phyloP scores from a whole-genome alignment of 306 rosid species.

The Cucurbita argyrosperma region DNA sequence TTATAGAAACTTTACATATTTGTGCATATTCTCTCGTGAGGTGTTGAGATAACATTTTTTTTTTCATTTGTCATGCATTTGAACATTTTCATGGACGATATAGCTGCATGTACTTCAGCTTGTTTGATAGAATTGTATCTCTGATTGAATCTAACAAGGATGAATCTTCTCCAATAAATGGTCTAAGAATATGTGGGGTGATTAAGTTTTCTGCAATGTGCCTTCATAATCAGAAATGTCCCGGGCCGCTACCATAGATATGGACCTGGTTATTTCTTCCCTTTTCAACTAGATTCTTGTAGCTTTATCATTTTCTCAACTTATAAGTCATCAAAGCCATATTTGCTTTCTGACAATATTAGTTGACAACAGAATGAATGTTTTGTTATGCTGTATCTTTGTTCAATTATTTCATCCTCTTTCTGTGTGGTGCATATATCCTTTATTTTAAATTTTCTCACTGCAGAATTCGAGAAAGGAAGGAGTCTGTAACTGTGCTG shows the following conservation, averaged over 20 bases:
- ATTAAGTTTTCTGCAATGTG: neutral
- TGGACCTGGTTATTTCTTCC: neutral
- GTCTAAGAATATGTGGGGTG: neutral
- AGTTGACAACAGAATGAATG: neutral
- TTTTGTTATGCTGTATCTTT: neutral
- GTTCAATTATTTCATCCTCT: neutral
- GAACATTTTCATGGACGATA: neutral
- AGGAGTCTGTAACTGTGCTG: conserved; percentile 82
- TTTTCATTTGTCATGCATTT: neutral
- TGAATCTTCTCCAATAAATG: neutral
- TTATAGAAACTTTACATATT: too few relatives aligned
- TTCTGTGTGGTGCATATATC: neutral
- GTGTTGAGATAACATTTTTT: neutral
- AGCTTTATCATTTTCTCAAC: neutral
- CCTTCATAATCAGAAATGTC: neutral
- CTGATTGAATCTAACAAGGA: neutral
- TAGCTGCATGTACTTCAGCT: neutral
- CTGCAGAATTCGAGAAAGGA: conserved; percentile 75
- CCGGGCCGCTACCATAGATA: neutral
- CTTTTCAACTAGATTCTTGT: neutral
- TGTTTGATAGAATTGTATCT: neutral
- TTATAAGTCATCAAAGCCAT: neutral
- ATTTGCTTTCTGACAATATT: neutral
- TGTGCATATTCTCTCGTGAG: neutral
- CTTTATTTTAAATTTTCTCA: conserved; percentile 6